Evolutionary conservation across 495 filamentous ascomycete genomes (phyloP).

Genomic region (Recurvomyces mirabilis): DNA sequence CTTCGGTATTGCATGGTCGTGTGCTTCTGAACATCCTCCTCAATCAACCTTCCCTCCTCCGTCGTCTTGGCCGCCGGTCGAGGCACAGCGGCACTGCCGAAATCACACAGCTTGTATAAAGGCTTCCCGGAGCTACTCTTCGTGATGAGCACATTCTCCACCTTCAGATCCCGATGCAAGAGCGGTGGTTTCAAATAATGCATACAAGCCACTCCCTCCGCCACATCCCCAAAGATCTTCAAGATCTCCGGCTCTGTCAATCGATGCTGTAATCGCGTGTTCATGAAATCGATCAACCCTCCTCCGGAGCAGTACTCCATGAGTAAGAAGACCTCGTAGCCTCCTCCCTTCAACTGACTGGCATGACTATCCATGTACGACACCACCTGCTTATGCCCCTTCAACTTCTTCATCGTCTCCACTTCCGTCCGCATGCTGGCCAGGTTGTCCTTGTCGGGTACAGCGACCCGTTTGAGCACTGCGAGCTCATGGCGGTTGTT

Average conservation of each 20-base stretch:
- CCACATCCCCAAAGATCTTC: constrained; percentile 89
- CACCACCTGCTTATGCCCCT: constrained; percentile 91
- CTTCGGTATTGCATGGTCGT: constrained; percentile 96
- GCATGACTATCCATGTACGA: constrained; percentile 98
- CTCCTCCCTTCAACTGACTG: constrained; percentile 79
- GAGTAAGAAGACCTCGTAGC: constrained; percentile 94
- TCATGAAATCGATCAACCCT: constrained; percentile 98
- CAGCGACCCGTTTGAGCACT: constrained; percentile 93
- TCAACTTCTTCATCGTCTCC: constrained; percentile 98
- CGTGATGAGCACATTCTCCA: constrained; percentile 94
- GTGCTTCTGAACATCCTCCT: constrained; percentile 94
- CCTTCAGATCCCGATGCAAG: constrained; percentile 89
- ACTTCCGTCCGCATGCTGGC: constrained; percentile 96
- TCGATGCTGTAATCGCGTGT: constrained; percentile 89
- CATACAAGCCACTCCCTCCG: constrained; percentile 96
- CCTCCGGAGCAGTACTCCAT: constrained; percentile 87
- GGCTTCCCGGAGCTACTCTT: constrained; percentile 39
- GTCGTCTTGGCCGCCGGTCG: constrained; percentile 73
- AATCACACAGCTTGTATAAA: constrained; percentile 92
- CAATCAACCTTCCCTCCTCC: constrained; percentile 77
- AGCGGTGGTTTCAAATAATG: constrained; percentile 93
- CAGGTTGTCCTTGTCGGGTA: constrained; percentile 86
- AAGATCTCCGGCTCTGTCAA: constrained; percentile 95
- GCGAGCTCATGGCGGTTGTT: constrained; percentile 74
- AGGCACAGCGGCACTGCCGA: constrained; percentile 82